phyloP scores from a whole-genome alignment of 78 protist species.

The Monocercomonoides exilis region DNA sequence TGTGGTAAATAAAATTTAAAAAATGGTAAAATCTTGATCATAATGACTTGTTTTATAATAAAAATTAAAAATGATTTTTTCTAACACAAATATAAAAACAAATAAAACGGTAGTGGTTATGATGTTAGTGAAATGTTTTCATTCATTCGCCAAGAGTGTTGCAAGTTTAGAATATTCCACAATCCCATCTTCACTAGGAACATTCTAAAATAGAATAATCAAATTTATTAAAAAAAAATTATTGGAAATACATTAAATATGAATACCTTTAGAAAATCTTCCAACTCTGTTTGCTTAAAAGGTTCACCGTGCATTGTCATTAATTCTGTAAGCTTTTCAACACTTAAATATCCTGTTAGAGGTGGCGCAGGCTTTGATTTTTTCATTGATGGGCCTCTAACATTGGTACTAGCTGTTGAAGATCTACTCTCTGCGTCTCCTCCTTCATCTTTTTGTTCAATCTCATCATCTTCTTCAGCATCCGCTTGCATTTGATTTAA shows the following conservation, averaged over 20 bases:
- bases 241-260: background rate
- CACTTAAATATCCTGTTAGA: background rate
- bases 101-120: too few species aligned
- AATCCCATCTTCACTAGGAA: background rate
- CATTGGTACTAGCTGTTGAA: too few species aligned
- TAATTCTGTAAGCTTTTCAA: background rate
- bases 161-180: background rate
- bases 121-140: too few species aligned
- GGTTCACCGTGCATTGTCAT: background rate
- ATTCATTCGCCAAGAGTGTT: background rate
- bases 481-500: background rate
- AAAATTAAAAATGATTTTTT: too few species aligned
- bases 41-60: too few species aligned
- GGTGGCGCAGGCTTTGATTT: background rate
- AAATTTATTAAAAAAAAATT: too few species aligned
- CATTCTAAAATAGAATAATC: too few species aligned
- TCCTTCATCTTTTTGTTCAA: background rate
- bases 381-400: background rate
- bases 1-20: too few species aligned
- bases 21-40: too few species aligned
- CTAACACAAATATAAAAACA: too few species aligned
- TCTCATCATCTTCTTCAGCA: background rate
- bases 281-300: background rate
- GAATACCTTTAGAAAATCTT: background rate
- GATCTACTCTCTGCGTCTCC: background rate